These are phyloP conservation scores for Suillus lakei DNA, from an alignment of 768 basidiomycete species.

Conservation along the genomic window DNA sequence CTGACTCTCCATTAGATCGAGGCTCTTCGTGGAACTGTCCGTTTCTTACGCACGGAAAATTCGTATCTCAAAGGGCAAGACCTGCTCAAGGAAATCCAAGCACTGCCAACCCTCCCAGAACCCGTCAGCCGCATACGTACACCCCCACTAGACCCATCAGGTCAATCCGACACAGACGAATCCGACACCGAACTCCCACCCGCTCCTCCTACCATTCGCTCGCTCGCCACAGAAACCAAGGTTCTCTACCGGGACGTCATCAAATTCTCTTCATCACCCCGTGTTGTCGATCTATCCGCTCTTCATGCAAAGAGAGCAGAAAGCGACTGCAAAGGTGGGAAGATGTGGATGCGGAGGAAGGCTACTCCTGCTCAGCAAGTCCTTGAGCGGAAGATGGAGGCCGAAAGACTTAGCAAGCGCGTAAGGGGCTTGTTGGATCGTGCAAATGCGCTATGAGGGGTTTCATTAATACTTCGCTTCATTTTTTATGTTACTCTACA, in stretches of 20 bases:
- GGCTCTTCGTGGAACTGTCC: conserved; percentile 86
- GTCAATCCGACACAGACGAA: conserved; percentile 68
- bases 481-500: conserved; percentile 6
- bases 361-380: conserved; percentile 84
- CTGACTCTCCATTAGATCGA: conserved; percentile 65
- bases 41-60: conserved; percentile 94
- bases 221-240: conserved; percentile 83
- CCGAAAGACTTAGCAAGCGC: conserved; percentile 68
- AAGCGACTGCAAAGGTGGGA: conserved; percentile 46
- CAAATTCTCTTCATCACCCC: conserved; percentile 78
- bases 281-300: conserved; percentile 83
- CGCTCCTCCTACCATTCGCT: conserved; percentile 58
- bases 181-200: conserved; percentile 54
- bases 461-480: neutral
- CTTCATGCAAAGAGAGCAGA: conserved; percentile 57
- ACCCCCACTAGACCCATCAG: conserved; percentile 70
- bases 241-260: conserved; percentile 89
- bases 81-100: conserved; percentile 79
- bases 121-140: conserved; percentile 56
- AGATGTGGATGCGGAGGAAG: conserved; percentile 82
- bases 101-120: conserved; percentile 68
- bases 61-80: conserved; percentile 93
- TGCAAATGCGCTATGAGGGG: conserved; percentile 44
- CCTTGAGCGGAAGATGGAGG: conserved; percentile 75
- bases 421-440: conserved; percentile 75